These are phyloP conservation scores for Panicum virgatum DNA, from an alignment of 202 grass and related monocot species.

Conservation along the genomic window DNA sequence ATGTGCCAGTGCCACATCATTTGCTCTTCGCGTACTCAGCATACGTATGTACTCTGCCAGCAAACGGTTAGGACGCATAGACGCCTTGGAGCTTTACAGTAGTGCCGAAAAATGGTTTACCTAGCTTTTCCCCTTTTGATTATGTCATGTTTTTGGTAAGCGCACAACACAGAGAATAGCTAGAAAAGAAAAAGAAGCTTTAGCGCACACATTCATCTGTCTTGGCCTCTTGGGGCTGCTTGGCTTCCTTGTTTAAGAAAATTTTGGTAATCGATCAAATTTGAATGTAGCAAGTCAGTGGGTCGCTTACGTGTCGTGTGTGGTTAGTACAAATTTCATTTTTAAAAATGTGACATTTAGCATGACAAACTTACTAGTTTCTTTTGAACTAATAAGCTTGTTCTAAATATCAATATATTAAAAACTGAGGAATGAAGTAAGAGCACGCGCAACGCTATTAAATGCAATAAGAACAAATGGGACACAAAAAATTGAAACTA, in stretches of 20 bases:
- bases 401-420: too few species aligned
- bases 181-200: slow-evolving; percentile 13
- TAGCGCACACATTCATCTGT: not conserved
- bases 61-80: not conserved
- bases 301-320: not conserved
- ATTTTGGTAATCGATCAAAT: not conserved
- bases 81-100: not conserved
- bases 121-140: not conserved
- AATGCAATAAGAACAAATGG: too few species aligned
- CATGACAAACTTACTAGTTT: too few species aligned
- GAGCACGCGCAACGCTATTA: too few species aligned
- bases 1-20: slow-evolving; percentile 12
- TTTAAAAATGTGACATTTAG: not conserved
- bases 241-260: slow-evolving; percentile 8
- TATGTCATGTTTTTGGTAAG: slow-evolving; percentile 35
- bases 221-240: not conserved
- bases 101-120: not conserved
- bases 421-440: too few species aligned
- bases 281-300: not conserved
- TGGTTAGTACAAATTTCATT: not conserved
- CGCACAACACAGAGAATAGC: slow-evolving; percentile 5
- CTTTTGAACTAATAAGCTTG: too few species aligned
- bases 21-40: not conserved
- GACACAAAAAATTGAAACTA: too few species aligned
- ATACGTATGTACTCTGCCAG: not conserved